Base-by-base conservation (phyloP, 805 yeast species). In the Candida sonorensis region DNA sequence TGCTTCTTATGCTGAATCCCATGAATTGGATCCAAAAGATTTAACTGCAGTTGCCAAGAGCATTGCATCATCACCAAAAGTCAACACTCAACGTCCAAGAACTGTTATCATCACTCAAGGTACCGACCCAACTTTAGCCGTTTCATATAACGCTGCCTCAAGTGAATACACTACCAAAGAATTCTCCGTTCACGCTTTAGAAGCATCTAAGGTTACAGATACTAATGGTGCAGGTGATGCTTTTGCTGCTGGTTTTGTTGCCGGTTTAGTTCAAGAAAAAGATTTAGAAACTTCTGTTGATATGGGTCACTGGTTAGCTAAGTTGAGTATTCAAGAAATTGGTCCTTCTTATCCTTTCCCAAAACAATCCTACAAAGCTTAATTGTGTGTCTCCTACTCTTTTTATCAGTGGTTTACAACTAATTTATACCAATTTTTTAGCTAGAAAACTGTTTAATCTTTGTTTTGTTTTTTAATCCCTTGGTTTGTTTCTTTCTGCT, bases 171-270 rank as follows among this genome's bases (percentile, higher is more conserved):
- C 58, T 16, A 61, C 69, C 40, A 61, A 68, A 41, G 68, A 66
- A 53, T 78, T 59, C 68, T 69, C 81, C 31, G 95, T 92, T 35
- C 81, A 75, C 47, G 73, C 79, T 37, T 74, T 92, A 53, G 81
- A 73, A 26, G 49, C 74, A 27, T 62, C 70, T 28, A 69, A 80
- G 61, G 72, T 92, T 39, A 78, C 72, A 37, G 99, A 92, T 68
- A 85, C 97, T 53, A 92, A 90, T 67, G 98, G 98, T 67, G 97
- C 97, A 29, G 97, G 97, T 62, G 97, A 90, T 58, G 96, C 97
- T 10, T 90, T 90, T 56, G 97, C 97, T 35, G 94, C 92, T 51
- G 97, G 97, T 37, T 88, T 90, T 61, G 63, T 87, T 43, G 95
- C 95, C 40, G 92, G 88, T 37, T 65, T 88, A 45, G 94, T 86